A percentile compares a stretch with the other conserved stretches of the same genome.
Evolutionary conservation across 2,329 filamentous ascomycete species (phyloP).

Genomic region (Neoscytalidium dimidiatum): DNA sequence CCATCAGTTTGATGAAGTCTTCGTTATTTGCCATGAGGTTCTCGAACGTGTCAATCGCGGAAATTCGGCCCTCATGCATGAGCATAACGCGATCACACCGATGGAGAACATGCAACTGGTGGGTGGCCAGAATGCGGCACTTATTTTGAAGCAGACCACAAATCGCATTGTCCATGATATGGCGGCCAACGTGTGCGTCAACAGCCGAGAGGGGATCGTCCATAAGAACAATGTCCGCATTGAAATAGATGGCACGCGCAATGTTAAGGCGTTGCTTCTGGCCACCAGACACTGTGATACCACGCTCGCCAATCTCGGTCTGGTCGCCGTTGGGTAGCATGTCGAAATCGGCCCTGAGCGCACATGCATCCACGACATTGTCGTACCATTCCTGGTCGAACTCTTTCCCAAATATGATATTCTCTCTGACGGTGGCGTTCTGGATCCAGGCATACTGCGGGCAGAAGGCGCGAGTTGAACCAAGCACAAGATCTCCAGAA

Average conservation of each 20-base stretch:
- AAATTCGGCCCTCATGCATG: conserved; percentile 84
- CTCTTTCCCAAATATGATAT: conserved; percentile 86
- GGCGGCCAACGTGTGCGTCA: conserved; percentile 61
- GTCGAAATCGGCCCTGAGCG: conserved; percentile 80
- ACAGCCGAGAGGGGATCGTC: conserved; percentile 64
- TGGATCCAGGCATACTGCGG: conserved; percentile 99
- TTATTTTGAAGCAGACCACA: conserved; percentile 85
- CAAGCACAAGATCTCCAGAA: conserved; percentile 69
- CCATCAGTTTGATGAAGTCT: conserved; percentile 83
- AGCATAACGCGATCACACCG: conserved; percentile 90
- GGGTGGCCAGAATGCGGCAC: conserved; percentile 87
- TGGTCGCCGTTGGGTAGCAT: conserved; percentile 88
- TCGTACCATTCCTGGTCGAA: conserved; percentile 76
- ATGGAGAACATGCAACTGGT: conserved; percentile 89
- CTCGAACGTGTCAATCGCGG: conserved; percentile 84
- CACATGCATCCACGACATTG: conserved; percentile 82
- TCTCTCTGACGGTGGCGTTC: conserved; percentile 82
- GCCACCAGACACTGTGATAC: conserved; percentile 92
- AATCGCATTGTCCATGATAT: conserved; percentile 92
- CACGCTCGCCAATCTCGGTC: conserved; percentile 93
- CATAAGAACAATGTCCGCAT: conserved; percentile 64
- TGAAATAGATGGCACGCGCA: conserved; percentile 72
- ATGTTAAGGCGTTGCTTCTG: conserved; percentile 97
- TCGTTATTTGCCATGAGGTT: conserved; percentile 79
- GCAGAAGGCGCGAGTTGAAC: conserved; percentile 83